These are phyloP conservation scores for Sphagnum tenellum DNA, from an alignment of 225 moss, liverwort and hornwort genomes.

Conservation along the genomic window DNA sequence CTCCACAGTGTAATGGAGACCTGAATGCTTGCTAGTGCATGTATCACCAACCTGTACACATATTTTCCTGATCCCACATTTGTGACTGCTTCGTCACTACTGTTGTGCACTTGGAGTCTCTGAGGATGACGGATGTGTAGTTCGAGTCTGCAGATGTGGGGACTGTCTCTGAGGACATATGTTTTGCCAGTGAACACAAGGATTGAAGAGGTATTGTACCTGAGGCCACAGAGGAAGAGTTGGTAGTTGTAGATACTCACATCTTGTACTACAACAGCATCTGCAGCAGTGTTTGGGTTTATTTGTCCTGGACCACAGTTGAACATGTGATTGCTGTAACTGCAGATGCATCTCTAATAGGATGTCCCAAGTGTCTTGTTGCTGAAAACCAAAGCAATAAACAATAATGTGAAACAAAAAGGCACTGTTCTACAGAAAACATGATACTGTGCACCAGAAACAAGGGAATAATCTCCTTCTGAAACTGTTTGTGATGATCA, in stretches of 20 bases:
- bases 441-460: no score
- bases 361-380: slow-evolving; percentile 5
- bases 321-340: slow-evolving; percentile 19
- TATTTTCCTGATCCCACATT: slow-evolving; percentile 39
- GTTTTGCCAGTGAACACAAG: slow-evolving; percentile 14
- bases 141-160: no score
- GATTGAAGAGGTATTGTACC: slow-evolving; percentile 20
- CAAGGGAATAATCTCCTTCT: no score
- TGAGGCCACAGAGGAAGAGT: slow-evolving; percentile 39
- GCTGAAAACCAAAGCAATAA: slow-evolving; percentile 7
- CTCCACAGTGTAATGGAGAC: slow-evolving; percentile 16
- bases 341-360: slow-evolving; percentile 15
- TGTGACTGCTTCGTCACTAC: slow-evolving; percentile 32
- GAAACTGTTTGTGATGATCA: no score
- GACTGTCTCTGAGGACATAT: no score
- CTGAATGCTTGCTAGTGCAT: slow-evolving; percentile 17
- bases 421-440: no score
- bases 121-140: no score
- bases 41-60: slow-evolving; percentile 20
- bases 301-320: slow-evolving; percentile 53
- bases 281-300: slow-evolving; percentile 27
- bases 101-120: slow-evolving; percentile 7
- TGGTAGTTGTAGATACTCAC: slow-evolving; percentile 24
- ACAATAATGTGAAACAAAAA: no score
- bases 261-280: slow-evolving; percentile 56